A percentile compares a stretch with the other conserved stretches of the same genome.
Conservation (phyloP, 208 protist species). For the Phytomonas sp. region DNA sequence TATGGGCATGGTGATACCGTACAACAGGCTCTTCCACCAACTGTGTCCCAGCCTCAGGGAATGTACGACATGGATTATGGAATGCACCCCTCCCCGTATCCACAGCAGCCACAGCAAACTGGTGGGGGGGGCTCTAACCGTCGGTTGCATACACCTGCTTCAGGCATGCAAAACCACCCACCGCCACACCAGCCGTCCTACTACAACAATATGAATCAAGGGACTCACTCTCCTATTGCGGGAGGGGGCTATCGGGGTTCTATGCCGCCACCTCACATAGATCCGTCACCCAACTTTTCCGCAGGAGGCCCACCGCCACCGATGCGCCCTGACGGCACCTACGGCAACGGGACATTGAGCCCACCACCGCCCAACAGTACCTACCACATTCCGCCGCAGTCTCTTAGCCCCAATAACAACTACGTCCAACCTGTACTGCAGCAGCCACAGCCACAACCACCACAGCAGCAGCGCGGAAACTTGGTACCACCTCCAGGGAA, state of each 20-base stretch:
- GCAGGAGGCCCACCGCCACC: constrained; percentile 12
- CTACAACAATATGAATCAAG: constrained; percentile 23
- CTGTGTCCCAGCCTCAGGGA: constrained; percentile 17
- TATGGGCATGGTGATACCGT: constrained; percentile 1
- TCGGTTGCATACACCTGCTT: neutral
- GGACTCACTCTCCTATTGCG: neutral
- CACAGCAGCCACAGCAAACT: constrained; percentile 13
- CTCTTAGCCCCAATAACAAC: constrained; percentile 20
- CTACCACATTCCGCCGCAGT: constrained; percentile 17
- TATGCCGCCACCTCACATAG: constrained; percentile 28
- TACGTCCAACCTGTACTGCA: constrained; percentile 25
- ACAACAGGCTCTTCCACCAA: neutral
- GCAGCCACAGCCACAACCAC: constrained; percentile 24
- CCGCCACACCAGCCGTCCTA: constrained; percentile 18
- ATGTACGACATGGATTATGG: constrained; percentile 22
- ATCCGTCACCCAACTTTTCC: constrained; percentile 26
- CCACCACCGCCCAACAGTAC: constrained; percentile 22
- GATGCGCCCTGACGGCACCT: constrained; percentile 21
- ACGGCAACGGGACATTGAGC: constrained; percentile 18
- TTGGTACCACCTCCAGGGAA: constrained; percentile 16
- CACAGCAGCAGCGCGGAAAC: constrained; percentile 14
- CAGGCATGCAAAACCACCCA: constrained; percentile 13
- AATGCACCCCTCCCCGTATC: constrained; percentile 20
- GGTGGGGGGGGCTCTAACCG: neutral
- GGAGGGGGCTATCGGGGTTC: constrained; percentile 10